These are phyloP conservation scores for Dactylellina parvicollis DNA, from an alignment of 2,329 filamentous ascomycete genomes.

Conservation along the genomic window DNA sequence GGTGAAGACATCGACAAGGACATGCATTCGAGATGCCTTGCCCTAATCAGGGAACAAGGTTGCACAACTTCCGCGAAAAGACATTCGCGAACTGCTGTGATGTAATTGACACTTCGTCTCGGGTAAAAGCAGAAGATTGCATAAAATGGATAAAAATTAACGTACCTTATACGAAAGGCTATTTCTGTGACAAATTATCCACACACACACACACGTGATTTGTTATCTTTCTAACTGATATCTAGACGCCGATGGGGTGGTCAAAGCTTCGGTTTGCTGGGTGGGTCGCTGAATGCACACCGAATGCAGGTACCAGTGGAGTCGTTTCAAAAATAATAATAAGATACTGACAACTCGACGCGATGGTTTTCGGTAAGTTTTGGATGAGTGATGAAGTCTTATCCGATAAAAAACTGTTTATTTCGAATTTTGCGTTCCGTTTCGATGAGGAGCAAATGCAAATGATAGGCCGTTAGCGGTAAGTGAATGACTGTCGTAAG, in stretches of 20 bases:
- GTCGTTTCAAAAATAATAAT: constrained; percentile 46
- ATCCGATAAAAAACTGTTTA: constrained; percentile 30
- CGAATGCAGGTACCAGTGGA: constrained; percentile 49
- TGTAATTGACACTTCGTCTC: constrained; percentile 42
- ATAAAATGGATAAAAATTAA: constrained; percentile 29
- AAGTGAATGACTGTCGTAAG: constrained; percentile 53
- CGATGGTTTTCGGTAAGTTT: constrained; percentile 37
- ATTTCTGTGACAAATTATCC: constrained; percentile 41
- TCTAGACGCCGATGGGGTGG: constrained; percentile 42
- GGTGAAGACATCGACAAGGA: constrained; percentile 50
- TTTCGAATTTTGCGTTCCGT: constrained; percentile 23
- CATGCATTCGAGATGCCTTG: constrained; percentile 33
- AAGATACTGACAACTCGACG: constrained; percentile 26
- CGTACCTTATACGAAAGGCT: constrained; percentile 25
- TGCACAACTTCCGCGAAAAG: constrained; percentile 35
- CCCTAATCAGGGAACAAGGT: constrained; percentile 53
- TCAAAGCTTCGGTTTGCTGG: constrained; percentile 35
- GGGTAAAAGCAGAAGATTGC: constrained; percentile 29
- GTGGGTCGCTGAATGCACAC: constrained; percentile 38
- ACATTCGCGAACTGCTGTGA: constrained; percentile 25
- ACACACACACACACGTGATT: constrained; percentile 44
- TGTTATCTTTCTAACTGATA: constrained; percentile 37
- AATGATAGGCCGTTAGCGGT: constrained; percentile 35
- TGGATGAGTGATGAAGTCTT: constrained; percentile 32
- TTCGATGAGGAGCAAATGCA: constrained; percentile 22